Evolutionary conservation across 106 monocot species (phyloP).

Genomic region (Apostasia shenzhenica): DNA sequence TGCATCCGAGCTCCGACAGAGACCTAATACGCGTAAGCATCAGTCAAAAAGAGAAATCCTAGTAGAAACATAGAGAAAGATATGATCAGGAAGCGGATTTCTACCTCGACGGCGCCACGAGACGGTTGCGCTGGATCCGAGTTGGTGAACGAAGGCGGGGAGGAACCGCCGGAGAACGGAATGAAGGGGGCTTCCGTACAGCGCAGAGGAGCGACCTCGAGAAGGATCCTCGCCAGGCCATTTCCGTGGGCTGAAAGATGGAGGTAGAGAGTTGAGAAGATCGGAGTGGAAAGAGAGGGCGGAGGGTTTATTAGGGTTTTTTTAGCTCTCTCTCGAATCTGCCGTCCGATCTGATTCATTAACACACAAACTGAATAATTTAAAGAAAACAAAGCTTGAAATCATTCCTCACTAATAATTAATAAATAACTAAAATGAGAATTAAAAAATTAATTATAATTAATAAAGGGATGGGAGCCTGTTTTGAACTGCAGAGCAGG

Average conservation of each 20-base stretch:
- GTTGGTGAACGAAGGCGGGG: constrained; percentile 16
- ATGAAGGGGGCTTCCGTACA: constrained; percentile 30
- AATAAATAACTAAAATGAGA: no score
- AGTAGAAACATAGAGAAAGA: background rate
- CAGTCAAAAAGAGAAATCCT: background rate
- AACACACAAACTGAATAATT: no score
- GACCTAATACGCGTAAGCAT: constrained; percentile 19
- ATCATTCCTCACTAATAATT: no score
- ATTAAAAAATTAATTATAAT: no score
- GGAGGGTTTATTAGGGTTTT: no score
- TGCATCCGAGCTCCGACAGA: constrained; percentile 40
- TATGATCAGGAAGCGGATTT: constrained; percentile 4
- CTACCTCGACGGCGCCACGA: constrained; percentile 30
- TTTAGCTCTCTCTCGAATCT: no score
- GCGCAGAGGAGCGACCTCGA: constrained; percentile 40
- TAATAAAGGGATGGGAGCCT: no score
- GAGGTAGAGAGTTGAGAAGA: no score
- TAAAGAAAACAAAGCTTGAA: no score
- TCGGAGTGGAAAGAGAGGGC: no score
- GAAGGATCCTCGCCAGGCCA: constrained; percentile 56
- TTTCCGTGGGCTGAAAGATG: background rate
- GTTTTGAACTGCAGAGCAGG: no score
- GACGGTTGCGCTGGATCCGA: constrained; percentile 20
- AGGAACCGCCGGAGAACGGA: constrained; percentile 20
- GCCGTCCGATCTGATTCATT: no score